A percentile compares a stretch with the other conserved stretches of the same genome.
These are phyloP conservation scores for Cyclanthera cordifolia DNA, from an alignment of 306 rosid genomes.

Conservation along the genomic window DNA sequence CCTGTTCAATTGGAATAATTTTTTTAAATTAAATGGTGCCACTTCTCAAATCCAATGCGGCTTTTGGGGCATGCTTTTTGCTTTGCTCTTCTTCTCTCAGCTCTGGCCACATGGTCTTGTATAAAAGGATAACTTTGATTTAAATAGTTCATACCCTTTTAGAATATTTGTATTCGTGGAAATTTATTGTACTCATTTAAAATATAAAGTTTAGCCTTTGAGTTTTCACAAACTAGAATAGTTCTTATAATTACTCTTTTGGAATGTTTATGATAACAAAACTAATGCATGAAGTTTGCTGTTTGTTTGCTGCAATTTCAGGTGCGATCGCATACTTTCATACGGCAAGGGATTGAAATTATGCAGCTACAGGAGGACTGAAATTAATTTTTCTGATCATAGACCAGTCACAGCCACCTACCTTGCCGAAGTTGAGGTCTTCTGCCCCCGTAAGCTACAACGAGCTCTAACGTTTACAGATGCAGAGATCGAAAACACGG, in stretches of 20 bases:
- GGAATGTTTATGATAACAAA: constrained; percentile 1
- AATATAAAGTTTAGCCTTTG: neutral
- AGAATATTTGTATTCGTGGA: neutral
- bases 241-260: neutral
- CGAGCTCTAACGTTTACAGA: constrained; percentile 68
- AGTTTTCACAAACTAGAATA: neutral
- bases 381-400: constrained; percentile 70
- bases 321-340: constrained; percentile 94
- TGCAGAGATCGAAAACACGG: constrained; percentile 67
- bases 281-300: neutral
- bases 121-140: neutral
- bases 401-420: constrained; percentile 84
- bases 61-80: no score
- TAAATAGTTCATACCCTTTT: neutral
- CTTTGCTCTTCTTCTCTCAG: no score
- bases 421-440: constrained; percentile 78
- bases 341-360: constrained; percentile 68
- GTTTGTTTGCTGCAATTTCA: constrained; percentile 25
- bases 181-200: neutral
- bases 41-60: no score
- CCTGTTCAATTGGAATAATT: no score
- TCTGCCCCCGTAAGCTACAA: constrained; percentile 66
- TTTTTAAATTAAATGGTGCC: no score
- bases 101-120: no score
- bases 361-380: constrained; percentile 53